Evolutionary conservation across 2,329 filamentous ascomycete species (phyloP).

Genomic region (Myriosclerotinia curreyana): DNA sequence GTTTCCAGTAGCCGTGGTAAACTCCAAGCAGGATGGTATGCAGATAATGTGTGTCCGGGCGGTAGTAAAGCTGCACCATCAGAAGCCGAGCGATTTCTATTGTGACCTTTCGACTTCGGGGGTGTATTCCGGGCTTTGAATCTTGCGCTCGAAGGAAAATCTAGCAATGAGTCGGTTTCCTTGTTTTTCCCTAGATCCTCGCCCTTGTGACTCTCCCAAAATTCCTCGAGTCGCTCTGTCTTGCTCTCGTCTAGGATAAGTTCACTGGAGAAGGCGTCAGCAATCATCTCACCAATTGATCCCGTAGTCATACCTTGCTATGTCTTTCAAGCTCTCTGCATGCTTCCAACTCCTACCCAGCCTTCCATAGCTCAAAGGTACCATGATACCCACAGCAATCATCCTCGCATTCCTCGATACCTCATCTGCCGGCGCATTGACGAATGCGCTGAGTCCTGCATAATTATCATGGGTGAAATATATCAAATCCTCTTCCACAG

Average conservation of each 20-base stretch:
- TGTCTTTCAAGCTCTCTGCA: conserved; percentile 68
- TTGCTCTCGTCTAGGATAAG: conserved; percentile 65
- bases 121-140: conserved; percentile 43
- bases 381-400: conserved; percentile 85
- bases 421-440: conserved; percentile 77
- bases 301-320: conserved; percentile 59
- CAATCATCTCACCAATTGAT: conserved; percentile 10
- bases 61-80: conserved; percentile 58
- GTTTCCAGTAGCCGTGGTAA: conserved; percentile 72
- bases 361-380: conserved; percentile 79
- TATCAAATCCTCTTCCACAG: conserved; percentile 81
- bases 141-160: conserved; percentile 44
- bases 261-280: conserved; percentile 43
- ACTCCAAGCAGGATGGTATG: conserved; percentile 83
- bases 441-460: conserved; percentile 87
- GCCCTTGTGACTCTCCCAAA: conserved; percentile 67
- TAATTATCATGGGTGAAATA: conserved; percentile 88
- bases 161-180: conserved; percentile 35
- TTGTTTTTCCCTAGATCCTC: conserved; percentile 26
- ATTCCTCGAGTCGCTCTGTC: conserved; percentile 66
- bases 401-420: conserved; percentile 84
- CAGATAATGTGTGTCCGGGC: conserved; percentile 64
- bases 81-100: conserved; percentile 57
- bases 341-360: conserved; percentile 88
- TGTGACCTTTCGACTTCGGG: conserved; percentile 44